Evolutionary conservation across 108 stramenopile genomes (phyloP), one percentile per base, ranked within the genome.

Genomic region (Schizochytrium sp.): DNA sequence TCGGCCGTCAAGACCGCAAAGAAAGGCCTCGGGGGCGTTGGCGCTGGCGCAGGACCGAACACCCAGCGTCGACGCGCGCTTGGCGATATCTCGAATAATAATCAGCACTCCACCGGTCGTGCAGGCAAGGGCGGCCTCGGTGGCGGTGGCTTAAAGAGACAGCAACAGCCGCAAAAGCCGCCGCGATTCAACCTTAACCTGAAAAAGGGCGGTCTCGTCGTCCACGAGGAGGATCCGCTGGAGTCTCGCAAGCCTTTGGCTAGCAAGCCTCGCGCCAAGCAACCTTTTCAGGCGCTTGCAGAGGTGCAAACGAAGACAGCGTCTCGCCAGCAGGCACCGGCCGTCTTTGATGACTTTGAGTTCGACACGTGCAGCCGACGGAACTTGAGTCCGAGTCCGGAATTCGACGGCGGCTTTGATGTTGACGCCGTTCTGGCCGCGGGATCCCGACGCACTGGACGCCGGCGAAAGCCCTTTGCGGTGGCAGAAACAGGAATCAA

Each of bases 11-110:
- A 69, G 63, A 69, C 34, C 63, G 41, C 18, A 14, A 69, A 69
- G 63, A 69, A 69, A 23, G 63, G 63, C 6, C 63, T 69, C 34
- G 63, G 72, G 19, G 72, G 72, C 28, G 28, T 3, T 18, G 23
- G 51, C 48, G 28, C 76, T 1, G 76, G 45, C 55, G 55, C 55
- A 8, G 55, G 55, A 16, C 55, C 55, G 14, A 57, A 57, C 55
- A 57, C 55, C 14, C 55, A 57, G 55, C 55, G 55, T 14, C 76
- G 76, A 8, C 19, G 51, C 23, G 76, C 76, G 76, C 51, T 83
- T 16, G 76, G 76, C n/a, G 76, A 83, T 83, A 83, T 83, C 28
- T 83, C 76, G 28, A 83, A 83, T 45, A 83, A 83, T 45, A 83
- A 53, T 2, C 10, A 12, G 2, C 48, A 53, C 43, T 53, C 48